phyloP scores from a whole-genome alignment of 1,284 basidiomycete genomes.

The Dichomitus squalens region DNA sequence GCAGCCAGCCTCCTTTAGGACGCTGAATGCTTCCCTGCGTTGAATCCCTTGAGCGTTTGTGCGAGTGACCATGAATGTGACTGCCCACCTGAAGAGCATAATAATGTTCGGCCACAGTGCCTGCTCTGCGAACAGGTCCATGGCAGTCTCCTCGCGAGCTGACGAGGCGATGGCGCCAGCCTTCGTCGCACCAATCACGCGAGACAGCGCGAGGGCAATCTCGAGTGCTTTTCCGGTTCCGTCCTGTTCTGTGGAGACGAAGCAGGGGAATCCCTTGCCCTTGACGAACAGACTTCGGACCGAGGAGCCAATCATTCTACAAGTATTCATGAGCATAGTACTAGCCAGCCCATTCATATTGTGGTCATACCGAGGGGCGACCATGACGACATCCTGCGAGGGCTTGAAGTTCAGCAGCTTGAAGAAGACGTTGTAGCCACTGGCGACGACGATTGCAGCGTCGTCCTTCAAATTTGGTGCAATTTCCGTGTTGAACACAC shows the following conservation, averaged over 20 bases:
- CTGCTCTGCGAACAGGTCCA: conserved; percentile 70
- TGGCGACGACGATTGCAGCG: conserved; percentile 59
- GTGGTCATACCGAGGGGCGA: conserved; percentile 55
- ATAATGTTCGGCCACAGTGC: conserved; percentile 71
- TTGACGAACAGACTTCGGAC: conserved; percentile 63
- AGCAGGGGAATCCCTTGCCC: conserved; percentile 65
- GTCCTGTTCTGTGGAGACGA: conserved; percentile 66
- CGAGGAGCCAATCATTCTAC: conserved; percentile 66
- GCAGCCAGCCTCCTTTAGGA: conserved; percentile 66
- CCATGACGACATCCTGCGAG: conserved; percentile 66
- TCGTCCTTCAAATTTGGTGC: conserved; percentile 52
- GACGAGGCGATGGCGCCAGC: conserved; percentile 68
- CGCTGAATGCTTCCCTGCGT: conserved; percentile 60
- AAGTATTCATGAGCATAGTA: not conserved
- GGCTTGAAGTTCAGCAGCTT: conserved; percentile 56
- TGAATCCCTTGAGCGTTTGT: not conserved
- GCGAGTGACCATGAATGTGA: no score
- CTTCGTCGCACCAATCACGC: conserved; percentile 63
- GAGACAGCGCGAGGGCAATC: conserved; percentile 54
- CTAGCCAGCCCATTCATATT: not conserved
- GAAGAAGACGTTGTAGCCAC: conserved; percentile 68
- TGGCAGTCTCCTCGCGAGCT: conserved; percentile 64
- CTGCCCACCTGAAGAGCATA: conserved; percentile 51
- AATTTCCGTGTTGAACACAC: conserved; percentile 58
- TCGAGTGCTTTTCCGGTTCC: conserved; percentile 52